phyloP scores from a whole-genome alignment of 805 yeast species.

The Saccharomyces kudriavzevii region DNA sequence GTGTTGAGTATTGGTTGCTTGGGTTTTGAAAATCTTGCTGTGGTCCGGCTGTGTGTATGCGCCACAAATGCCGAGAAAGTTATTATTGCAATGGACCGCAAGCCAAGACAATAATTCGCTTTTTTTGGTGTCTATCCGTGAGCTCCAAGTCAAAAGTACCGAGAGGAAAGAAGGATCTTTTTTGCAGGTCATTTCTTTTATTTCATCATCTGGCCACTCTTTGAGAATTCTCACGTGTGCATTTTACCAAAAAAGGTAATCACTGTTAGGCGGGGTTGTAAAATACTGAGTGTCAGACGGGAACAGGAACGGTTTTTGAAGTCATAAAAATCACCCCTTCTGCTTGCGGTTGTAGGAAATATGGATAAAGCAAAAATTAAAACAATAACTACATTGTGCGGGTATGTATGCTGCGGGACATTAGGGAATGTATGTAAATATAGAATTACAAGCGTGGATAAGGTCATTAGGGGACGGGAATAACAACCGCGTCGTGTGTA shows the following conservation, averaged over 20 bases:
- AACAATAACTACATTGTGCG: not conserved
- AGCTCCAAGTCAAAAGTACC: not conserved
- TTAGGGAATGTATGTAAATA: not conserved
- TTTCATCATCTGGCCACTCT: not conserved
- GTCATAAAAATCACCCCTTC: not conserved
- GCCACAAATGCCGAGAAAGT: not conserved
- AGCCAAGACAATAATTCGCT: not conserved
- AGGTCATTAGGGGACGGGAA: not conserved
- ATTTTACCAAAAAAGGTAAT: not conserved
- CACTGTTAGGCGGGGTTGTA: not conserved
- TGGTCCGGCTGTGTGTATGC: not conserved
- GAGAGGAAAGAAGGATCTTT: not conserved
- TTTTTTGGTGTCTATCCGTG: not conserved
- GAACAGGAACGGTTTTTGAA: not conserved
- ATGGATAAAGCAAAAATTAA: not conserved
- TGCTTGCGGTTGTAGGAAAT: not conserved
- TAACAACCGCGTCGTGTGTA: not conserved
- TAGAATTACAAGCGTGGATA: not conserved
- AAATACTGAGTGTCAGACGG: not conserved
- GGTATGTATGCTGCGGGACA: not conserved
- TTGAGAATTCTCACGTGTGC: not conserved
- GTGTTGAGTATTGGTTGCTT: not conserved
- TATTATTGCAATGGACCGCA: not conserved
- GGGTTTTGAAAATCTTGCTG: not conserved
- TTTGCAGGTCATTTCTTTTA: not conserved